These are phyloP conservation scores for Scorias spongiosa DNA, from an alignment of 2,329 filamentous ascomycete genomes.

Conservation along the genomic window DNA sequence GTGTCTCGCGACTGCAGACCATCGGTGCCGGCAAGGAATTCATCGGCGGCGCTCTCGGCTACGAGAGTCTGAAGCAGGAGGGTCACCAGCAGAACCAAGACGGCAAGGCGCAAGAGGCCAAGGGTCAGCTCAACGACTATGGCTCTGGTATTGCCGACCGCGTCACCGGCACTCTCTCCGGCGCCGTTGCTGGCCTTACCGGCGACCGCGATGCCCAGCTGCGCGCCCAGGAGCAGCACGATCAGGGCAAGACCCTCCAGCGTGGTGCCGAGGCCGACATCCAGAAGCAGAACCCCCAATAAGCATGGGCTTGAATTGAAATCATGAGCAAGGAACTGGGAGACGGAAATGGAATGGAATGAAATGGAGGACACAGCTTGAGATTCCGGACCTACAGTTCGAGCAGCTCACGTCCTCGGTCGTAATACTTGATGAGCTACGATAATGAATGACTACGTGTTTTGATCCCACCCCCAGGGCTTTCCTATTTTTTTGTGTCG, in stretches of 20 bases:
- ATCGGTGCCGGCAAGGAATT: conserved; percentile 74
- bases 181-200: conserved; percentile 54
- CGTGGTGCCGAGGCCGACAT: conserved; percentile 71
- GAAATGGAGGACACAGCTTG: no score
- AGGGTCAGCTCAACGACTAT: conserved; percentile 65
- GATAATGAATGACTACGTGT: no score
- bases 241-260: conserved; percentile 70
- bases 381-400: no score
- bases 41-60: conserved; percentile 59
- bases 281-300: conserved; percentile 43
- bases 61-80: conserved; percentile 55
- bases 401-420: conserved; percentile 4
- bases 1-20: conserved; percentile 29
- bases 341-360: no score
- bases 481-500: no score
- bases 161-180: conserved; percentile 53
- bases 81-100: conserved; percentile 66
- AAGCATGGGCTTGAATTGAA: neutral
- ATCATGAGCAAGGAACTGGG: no score
- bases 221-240: conserved; percentile 55
- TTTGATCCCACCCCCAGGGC: no score
- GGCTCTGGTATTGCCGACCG: conserved; percentile 42
- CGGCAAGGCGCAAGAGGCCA: conserved; percentile 68
- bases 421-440: no score
- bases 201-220: conserved; percentile 53